phyloP scores from a whole-genome alignment of 2,329 filamentous ascomycete species.

The Alternaria dauci region DNA sequence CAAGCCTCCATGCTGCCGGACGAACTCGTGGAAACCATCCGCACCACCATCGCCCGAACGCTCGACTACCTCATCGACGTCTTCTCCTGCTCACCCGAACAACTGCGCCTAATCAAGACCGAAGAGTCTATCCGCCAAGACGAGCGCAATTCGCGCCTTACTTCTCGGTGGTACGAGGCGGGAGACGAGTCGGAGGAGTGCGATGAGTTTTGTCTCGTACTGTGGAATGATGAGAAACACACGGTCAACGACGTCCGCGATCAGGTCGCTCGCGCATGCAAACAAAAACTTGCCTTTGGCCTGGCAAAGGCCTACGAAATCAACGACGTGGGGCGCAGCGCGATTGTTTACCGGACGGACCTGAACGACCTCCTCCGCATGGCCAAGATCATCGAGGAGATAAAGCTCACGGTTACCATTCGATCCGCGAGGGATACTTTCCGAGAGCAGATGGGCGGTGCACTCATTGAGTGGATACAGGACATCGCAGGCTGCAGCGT shows the following conservation, averaged over 20 bases:
- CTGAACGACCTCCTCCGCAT: slow-evolving; percentile 77
- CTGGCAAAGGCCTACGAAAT: slow-evolving; percentile 83
- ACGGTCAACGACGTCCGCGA: slow-evolving; percentile 90
- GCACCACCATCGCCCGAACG: slow-evolving; percentile 83
- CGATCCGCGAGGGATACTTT: slow-evolving; percentile 94
- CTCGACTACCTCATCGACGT: slow-evolving; percentile 98
- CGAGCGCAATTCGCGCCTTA: slow-evolving; percentile 79
- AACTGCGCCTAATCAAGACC: slow-evolving; percentile 85
- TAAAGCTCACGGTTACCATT: slow-evolving; percentile 95
- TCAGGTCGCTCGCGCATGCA: slow-evolving; percentile 89
- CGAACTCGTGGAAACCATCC: slow-evolving; percentile 78
- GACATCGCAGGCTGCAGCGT: slow-evolving; percentile 92
- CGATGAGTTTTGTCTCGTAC: slow-evolving; percentile 80
- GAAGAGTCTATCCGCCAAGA: slow-evolving; percentile 81
- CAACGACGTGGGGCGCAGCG: slow-evolving; percentile 84
- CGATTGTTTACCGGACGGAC: slow-evolving; percentile 78
- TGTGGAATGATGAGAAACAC: slow-evolving; percentile 99
- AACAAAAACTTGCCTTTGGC: slow-evolving; percentile 73
- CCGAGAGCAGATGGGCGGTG: slow-evolving; percentile 97
- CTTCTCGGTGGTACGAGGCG: slow-evolving; percentile 72
- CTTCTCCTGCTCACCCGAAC: slow-evolving; percentile 96
- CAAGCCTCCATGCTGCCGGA: slow-evolving; percentile 68
- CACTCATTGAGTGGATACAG: slow-evolving; percentile 93
- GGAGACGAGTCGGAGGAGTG: slow-evolving; percentile 69
- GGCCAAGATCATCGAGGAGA: slow-evolving; percentile 88